A percentile compares a stretch with the other conserved stretches of the same genome.
Evolutionary conservation across 2,329 filamentous ascomycete genomes (phyloP).

Genomic region (Hymenoscyphus occultus): DNA sequence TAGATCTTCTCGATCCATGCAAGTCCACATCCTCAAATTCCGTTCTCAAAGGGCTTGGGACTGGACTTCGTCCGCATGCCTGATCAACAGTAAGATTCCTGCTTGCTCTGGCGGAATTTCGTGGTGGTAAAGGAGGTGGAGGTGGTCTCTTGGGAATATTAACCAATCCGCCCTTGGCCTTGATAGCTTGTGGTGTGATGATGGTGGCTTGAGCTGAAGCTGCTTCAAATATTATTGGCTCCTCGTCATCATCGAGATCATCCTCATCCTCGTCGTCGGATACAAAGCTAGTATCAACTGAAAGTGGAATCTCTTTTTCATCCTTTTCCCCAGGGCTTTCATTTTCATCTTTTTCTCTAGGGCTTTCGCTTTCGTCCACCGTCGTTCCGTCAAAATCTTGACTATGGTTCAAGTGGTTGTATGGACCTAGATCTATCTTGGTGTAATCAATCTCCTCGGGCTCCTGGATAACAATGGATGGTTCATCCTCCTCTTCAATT

Average conservation of each 20-base stretch:
- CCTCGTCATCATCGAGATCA: slow-evolving; percentile 38
- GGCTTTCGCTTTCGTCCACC: slow-evolving; percentile 31
- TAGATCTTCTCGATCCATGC: slow-evolving; percentile 22
- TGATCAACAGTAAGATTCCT: slow-evolving; percentile 31
- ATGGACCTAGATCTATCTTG: slow-evolving; percentile 52
- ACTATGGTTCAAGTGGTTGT: slow-evolving; percentile 29
- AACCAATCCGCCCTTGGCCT: slow-evolving; percentile 73
- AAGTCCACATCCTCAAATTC: slow-evolving; percentile 37
- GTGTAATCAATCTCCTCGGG: slow-evolving; percentile 58
- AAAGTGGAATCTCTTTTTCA: slow-evolving; percentile 31
- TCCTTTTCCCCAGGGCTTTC: slow-evolving; percentile 18
- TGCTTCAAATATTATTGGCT: slow-evolving; percentile 68
- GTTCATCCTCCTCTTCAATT: slow-evolving; percentile 32
- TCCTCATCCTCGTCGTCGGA: slow-evolving; percentile 44
- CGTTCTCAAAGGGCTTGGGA: slow-evolving; percentile 9
- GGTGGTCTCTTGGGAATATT: slow-evolving; percentile 78
- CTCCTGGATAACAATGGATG: slow-evolving; percentile 34
- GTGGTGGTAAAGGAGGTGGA: slow-evolving; percentile 67
- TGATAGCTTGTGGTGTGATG: slow-evolving; percentile 48
- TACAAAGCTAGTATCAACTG: slow-evolving; percentile 39
- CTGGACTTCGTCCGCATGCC: slow-evolving; percentile 27
- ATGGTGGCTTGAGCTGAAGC: slow-evolving; percentile 55
- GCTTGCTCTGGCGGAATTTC: slow-evolving; percentile 59
- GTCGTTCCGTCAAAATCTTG: slow-evolving; percentile 35
- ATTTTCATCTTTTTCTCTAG: slow-evolving; percentile 26